Evolutionary conservation across 352 stramenopile species (phyloP), one percentile per base, ranked within the genome.

Genomic region (Phytophthora tentaculata): DNA sequence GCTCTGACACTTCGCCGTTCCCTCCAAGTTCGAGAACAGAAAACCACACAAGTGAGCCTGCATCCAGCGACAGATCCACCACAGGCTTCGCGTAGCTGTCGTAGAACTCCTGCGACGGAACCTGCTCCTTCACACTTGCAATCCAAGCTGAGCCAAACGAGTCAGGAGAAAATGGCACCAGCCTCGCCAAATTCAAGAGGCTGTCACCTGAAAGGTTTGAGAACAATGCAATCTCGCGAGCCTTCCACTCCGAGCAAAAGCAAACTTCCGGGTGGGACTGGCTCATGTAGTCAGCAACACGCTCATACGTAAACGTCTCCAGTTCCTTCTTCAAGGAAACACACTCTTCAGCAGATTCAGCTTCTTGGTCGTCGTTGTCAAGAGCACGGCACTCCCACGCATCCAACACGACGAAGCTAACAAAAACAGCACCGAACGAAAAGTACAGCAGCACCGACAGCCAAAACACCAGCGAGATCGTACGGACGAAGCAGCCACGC

Each of bases 241-340:
- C 24, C 20, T 73, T 81, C 79, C 77, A 88, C 48, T 84, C 75
- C n/a, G 48, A 67, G 35, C 79, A 88, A 44, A 85, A 84, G 56
- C 73, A 85, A 22, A 56, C 37, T 6, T 76, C 58, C 10, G 67
- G 29, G 54, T 88, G 69, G 19, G 73, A 69, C 28, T 77, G 72
- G 9, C 37, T 35, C 39, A 56, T 44, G 63, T 81, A 81, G 12
- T 69, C 63, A 41, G 58, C 57, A 13, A 81, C 53, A 14, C 44
- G 64, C 23, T 57, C 62, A 29, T 80, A 66, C 22, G 70, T 72
- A 26, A 87, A 84, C 20, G 50, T 50, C 16, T 76, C 54, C 19
- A 87, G 61, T 29, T 83, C 66, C 23, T 73, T 51, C n/a, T 67
- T 67, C 45, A 87, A 19, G 19, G 44, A 22, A 17, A 51, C 14